phyloP scores from a whole-genome alignment of 805 yeast genomes.

The Starmerella bombicola region DNA sequence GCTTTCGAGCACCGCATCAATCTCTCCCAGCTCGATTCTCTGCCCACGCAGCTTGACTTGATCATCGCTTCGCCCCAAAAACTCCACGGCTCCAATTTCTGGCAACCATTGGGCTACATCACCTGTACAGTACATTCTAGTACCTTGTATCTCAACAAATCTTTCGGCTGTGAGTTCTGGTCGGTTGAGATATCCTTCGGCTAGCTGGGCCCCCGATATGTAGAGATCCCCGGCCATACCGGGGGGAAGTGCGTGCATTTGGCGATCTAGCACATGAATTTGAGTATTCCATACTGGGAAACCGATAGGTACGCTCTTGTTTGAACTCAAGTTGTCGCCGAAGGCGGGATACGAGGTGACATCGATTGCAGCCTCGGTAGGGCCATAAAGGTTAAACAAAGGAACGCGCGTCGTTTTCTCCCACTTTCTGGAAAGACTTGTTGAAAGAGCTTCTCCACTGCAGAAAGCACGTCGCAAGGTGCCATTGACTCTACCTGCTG shows the following conservation, averaged over 20 bases:
- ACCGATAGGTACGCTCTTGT: slow-evolving; percentile 11
- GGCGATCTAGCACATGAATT: slow-evolving; percentile 8
- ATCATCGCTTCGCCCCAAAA: slow-evolving; percentile 25
- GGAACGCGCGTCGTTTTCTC: slow-evolving; percentile 6
- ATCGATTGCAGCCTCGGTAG: slow-evolving; percentile 18
- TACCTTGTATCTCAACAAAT: slow-evolving; percentile 13
- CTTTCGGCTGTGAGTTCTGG: slow-evolving; percentile 19
- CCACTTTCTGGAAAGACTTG: slow-evolving; percentile 7
- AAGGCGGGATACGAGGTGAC: slow-evolving; percentile 10
- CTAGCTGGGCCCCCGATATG: slow-evolving; percentile 25
- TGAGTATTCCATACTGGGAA: slow-evolving; percentile 14
- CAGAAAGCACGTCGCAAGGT: slow-evolving; percentile 8
- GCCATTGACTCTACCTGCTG: not conserved
- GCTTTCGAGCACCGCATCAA: slow-evolving; percentile 20
- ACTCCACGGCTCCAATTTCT: slow-evolving; percentile 22
- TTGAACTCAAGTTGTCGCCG: not conserved
- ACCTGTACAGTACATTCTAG: slow-evolving; percentile 24
- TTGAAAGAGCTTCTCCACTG: slow-evolving; percentile 15
- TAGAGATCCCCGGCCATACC: slow-evolving; percentile 27
- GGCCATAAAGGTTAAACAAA: slow-evolving; percentile 15
- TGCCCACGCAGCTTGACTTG: slow-evolving; percentile 28
- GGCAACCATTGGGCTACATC: slow-evolving; percentile 23
- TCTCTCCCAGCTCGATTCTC: slow-evolving; percentile 27
- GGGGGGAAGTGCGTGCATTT: slow-evolving; percentile 14
- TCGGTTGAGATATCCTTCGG: slow-evolving; percentile 23